Evolutionary conservation across 75 land plant species (phyloP), one percentile per base, ranked within the genome.

Genomic region (Picea sitchensis): DNA sequence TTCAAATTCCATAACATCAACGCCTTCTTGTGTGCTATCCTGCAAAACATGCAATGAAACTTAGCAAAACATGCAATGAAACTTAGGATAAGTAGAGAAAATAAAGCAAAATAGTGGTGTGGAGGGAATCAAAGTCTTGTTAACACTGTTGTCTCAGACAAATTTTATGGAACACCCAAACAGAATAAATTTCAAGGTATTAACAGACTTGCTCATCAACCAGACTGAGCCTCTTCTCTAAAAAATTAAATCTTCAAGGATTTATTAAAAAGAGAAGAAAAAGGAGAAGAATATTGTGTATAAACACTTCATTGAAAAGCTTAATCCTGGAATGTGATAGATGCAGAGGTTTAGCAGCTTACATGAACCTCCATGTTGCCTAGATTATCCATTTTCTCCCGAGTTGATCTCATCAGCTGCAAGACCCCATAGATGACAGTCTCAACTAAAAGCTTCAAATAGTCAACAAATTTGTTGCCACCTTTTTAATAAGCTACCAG

Each of bases 1-100:
- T 67, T 96, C 99, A 84, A 94, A 96, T 31, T 97, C 97, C n/a
- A 80, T 85, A 12, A 96, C 92, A 75, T 81, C 91, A 14, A 82
- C 82, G 32, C 86, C 86, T 41, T 94, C 96, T 92, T 94, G 90
- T 78, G 84, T 77, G 56, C 75, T 84, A 75, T 86, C 21, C 74
- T 71, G 51, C 11, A 44, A 71, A 71, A 44, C 8, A 15, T 41
- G 51, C 18, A n/a, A 44, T 44, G 23, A 41, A 51, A 11, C 9
- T 44, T 6, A n/a, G 26, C 26, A 26, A 26, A 26, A 26, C 26
- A 26, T 26, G 26, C 26, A 26, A 26, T 26, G 18, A 41, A 51
- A 11, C 9, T 44, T 6, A n/a, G n/a, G 41, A 38, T 38, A 38
- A 38, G 15, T 8, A 44, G n/a, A 44, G 13, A 71, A 71, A 44